A percentile compares a stretch with the other conserved stretches of the same genome.
These are phyloP conservation scores for Arthrobotrys megalospora DNA, from an alignment of 2,329 filamentous ascomycete species.

Conservation along the genomic window DNA sequence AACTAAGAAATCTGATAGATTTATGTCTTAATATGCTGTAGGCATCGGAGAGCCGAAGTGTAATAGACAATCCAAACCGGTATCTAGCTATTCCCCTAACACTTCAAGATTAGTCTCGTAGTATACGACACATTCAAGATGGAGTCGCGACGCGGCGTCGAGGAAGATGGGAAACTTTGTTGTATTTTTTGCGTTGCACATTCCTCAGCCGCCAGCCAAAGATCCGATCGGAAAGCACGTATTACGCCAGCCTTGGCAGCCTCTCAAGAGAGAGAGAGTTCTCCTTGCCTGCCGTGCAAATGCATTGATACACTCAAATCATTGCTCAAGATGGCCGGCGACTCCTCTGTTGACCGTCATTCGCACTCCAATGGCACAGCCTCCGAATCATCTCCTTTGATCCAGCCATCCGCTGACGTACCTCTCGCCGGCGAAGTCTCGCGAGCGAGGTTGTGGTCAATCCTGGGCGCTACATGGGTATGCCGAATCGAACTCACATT, in stretches of 20 bases:
- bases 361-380: conserved; percentile 3
- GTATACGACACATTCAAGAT: too few relatives aligned
- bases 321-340: conserved; percentile 13
- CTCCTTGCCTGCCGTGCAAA: conserved; percentile 7
- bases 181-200: conserved; percentile 29
- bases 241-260: conserved; percentile 4
- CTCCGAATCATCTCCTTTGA: conserved; percentile 38
- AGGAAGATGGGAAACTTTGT: too few relatives aligned
- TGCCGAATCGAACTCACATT: neutral
- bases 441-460: conserved; percentile 51
- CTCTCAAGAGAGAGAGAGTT: neutral
- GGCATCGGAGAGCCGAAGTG: too few relatives aligned
- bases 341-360: conserved; percentile 8
- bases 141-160: too few relatives aligned
- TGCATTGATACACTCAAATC: conserved; percentile 13
- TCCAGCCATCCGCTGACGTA: conserved; percentile 19
- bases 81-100: too few relatives aligned
- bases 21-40: too few relatives aligned
- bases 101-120: too few relatives aligned
- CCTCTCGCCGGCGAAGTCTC: conserved; percentile 54
- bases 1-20: too few relatives aligned
- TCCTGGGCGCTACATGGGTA: conserved; percentile 57
- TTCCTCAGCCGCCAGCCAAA: neutral
- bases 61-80: too few relatives aligned
- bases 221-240: conserved; percentile 29